phyloP scores from a whole-genome alignment of 2,329 filamentous ascomycete genomes.

The Claviceps citrina region DNA sequence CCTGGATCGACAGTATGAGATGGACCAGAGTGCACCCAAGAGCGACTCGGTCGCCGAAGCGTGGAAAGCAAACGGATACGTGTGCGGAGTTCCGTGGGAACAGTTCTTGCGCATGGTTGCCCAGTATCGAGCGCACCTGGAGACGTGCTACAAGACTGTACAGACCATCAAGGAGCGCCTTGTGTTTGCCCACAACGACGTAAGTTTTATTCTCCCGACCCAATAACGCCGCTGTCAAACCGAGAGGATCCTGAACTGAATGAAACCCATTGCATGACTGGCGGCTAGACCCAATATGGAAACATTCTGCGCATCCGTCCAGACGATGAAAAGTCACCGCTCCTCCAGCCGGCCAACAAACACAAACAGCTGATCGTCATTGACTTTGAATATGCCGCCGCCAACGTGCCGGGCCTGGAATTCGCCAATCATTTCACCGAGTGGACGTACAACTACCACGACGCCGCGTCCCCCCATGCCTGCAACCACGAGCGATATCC shows the following conservation, averaged over 20 bases:
- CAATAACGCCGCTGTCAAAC: too few species aligned
- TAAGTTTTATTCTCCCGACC: conserved; percentile 32
- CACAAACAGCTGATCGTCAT: conserved; percentile 96
- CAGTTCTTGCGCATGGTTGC: conserved; percentile 60
- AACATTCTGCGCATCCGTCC: conserved; percentile 70
- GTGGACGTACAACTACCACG: conserved; percentile 97
- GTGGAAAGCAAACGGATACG: conserved; percentile 57
- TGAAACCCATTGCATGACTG: too few species aligned
- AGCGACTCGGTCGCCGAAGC: conserved; percentile 21
- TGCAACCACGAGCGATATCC: conserved; percentile 63
- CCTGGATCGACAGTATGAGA: conserved; percentile 43
- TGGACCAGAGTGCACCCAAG: conserved; percentile 15
- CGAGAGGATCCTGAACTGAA: too few species aligned
- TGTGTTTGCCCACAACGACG: conserved; percentile 96
- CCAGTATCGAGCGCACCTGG: conserved; percentile 62
- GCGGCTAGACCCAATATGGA: conserved; percentile 76
- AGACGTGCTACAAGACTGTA: conserved; percentile 52
- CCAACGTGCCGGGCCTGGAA: conserved; percentile 73
- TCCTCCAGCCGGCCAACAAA: conserved; percentile 76
- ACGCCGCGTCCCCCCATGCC: conserved; percentile 45
- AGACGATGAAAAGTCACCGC: conserved; percentile 62
- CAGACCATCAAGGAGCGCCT: conserved; percentile 56
- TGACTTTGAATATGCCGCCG: conserved; percentile 92
- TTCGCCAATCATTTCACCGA: conserved; percentile 98
- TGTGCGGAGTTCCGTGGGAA: conserved; percentile 74